Evolutionary conservation across 2,329 filamentous ascomycete genomes (phyloP).

Genomic region (Curvularia sp.): DNA sequence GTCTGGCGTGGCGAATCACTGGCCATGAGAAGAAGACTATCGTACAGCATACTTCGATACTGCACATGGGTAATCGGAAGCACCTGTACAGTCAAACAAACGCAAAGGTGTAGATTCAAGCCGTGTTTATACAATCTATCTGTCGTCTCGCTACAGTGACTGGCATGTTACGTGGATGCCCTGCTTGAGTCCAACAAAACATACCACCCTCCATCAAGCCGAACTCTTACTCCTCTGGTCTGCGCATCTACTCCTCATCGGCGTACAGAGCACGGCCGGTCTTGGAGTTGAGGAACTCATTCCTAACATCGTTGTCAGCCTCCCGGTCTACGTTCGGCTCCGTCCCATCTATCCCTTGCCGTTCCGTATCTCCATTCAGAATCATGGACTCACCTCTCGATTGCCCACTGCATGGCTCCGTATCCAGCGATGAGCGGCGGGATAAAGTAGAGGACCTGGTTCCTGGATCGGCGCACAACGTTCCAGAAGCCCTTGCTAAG

Average conservation of each 20-base stretch:
- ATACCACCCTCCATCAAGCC: slow-evolving; percentile 12
- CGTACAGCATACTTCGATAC: background rate
- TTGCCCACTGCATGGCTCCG: slow-evolving; percentile 87
- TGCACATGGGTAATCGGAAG: background rate
- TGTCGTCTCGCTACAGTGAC: slow-evolving; percentile 25
- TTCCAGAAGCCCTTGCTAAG: slow-evolving; percentile 91
- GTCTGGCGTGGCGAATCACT: too few species aligned
- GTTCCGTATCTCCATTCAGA: background rate
- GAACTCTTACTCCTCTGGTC: slow-evolving; percentile 8
- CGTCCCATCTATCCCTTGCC: background rate
- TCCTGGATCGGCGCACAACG: slow-evolving; percentile 82
- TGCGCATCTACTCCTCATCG: slow-evolving; percentile 45
- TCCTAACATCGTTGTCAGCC: slow-evolving; percentile 58
- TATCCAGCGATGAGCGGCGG: slow-evolving; percentile 82
- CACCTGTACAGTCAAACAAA: background rate
- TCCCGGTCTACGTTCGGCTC: background rate
- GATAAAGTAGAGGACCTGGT: slow-evolving; percentile 87
- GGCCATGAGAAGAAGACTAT: background rate
- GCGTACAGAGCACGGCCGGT: slow-evolving; percentile 66
- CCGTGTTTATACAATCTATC: slow-evolving; percentile 37
- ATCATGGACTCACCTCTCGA: slow-evolving; percentile 74
- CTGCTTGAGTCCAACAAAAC: slow-evolving; percentile 7
- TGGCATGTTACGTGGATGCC: slow-evolving; percentile 17
- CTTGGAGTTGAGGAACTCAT: slow-evolving; percentile 84
- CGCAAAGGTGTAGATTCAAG: background rate